Percentiles rank a stretch among this genome's conserved stretches.
Conservation (phyloP, 257 asterid genomes). For the Solanum dulcamara region DNA sequence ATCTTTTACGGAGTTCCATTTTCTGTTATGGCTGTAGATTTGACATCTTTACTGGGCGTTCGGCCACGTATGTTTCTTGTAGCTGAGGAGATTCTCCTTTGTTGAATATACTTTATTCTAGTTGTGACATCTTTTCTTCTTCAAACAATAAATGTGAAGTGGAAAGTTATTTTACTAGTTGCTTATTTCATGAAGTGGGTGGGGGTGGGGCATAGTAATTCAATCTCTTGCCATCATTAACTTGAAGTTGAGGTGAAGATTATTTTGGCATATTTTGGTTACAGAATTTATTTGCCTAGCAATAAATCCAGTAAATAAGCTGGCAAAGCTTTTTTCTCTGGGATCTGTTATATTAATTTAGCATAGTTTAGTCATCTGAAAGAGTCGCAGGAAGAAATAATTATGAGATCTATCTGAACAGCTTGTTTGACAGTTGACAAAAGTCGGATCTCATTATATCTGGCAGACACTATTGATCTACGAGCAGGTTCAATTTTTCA, state of each 20-base stretch:
- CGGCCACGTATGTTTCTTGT: not conserved
- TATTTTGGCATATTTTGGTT: not conserved
- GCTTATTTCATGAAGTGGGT: not conserved
- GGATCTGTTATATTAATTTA: not conserved
- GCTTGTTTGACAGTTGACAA: not conserved
- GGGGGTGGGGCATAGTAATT: not conserved
- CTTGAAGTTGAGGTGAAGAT: not conserved
- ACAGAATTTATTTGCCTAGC: not conserved
- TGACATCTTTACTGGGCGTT: not conserved
- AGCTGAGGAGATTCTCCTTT: not conserved
- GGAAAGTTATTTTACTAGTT: not conserved
- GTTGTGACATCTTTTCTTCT: not conserved
- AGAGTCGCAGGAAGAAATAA: not conserved
- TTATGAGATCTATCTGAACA: not conserved
- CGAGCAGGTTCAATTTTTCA: not conserved
- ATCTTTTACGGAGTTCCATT: too few species aligned
- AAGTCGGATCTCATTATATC: not conserved
- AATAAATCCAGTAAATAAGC: not conserved
- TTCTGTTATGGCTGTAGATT: not conserved
- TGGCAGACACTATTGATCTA: not conserved
- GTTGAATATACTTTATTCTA: not conserved
- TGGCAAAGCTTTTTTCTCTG: not conserved
- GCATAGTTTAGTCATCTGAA: not conserved
- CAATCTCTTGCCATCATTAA: not conserved
- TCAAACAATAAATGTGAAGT: not conserved